Percentiles rank a stretch among this genome's conserved stretches.
Evolutionary conservation across 2,329 filamentous ascomycete species (phyloP).

Genomic region (Fusarium verrucosum): DNA sequence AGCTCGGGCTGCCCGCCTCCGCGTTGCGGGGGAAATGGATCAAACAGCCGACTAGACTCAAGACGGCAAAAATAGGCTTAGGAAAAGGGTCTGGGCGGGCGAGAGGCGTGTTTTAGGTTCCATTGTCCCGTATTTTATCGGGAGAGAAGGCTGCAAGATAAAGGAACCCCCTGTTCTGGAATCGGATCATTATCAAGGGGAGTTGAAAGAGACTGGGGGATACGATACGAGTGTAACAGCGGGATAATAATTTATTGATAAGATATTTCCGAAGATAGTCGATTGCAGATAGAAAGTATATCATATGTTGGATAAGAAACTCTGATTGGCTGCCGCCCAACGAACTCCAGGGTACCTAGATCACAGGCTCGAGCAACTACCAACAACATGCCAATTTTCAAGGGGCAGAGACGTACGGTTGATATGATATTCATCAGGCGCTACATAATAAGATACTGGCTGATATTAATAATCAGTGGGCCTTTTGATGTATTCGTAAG

Average conservation of each 20-base stretch:
- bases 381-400: no score
- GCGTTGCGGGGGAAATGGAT: conserved; percentile 21
- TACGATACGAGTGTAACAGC: background rate
- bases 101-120: background rate
- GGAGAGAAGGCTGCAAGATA: conserved; percentile 1
- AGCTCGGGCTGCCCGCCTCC: conserved; percentile 8
- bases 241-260: background rate
- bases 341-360: no score
- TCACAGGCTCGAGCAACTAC: no score
- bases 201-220: background rate
- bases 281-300: background rate
- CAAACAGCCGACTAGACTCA: conserved; percentile 7
- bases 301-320: background rate
- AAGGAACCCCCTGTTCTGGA: background rate
- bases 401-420: no score
- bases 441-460: no score
- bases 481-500: no score
- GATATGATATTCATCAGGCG: no score
- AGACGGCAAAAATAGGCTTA: conserved; percentile 19
- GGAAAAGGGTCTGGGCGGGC: conserved; percentile 18
- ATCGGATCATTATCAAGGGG: background rate
- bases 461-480: no score
- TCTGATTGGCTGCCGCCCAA: background rate
- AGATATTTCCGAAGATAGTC: background rate
- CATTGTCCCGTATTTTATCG: background rate